These are phyloP conservation scores for Pythium rhizo-oryzae DNA, from an alignment of 352 stramenopile species.

Conservation along the genomic window DNA sequence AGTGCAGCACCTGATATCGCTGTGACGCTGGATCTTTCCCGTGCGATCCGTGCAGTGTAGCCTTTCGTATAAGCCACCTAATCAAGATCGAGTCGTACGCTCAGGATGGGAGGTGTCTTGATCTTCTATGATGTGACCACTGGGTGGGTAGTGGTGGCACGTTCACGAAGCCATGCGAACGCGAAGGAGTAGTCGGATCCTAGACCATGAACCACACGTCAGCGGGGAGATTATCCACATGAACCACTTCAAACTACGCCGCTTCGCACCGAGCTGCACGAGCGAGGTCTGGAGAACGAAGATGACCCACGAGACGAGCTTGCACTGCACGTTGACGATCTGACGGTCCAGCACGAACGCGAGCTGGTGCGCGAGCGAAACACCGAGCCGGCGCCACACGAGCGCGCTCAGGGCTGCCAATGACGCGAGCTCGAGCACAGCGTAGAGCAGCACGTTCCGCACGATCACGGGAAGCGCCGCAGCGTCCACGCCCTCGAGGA, in stretches of 20 bases:
- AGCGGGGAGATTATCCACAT: too few species aligned
- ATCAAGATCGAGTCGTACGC: background rate
- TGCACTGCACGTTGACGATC: constrained; percentile 1
- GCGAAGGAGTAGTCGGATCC: background rate
- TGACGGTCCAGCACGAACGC: constrained; percentile 20
- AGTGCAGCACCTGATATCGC: too few species aligned
- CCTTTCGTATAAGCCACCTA: background rate
- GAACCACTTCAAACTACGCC: background rate
- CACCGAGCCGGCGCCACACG: background rate
- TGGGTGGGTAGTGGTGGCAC: background rate
- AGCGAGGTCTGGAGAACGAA: constrained; percentile 11
- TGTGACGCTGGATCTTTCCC: background rate
- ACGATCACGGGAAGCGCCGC: background rate
- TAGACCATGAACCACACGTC: background rate
- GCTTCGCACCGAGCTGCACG: background rate
- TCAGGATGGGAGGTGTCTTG: background rate
- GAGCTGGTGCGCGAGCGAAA: constrained; percentile 13
- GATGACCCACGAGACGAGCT: constrained; percentile 18
- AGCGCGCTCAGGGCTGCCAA: background rate
- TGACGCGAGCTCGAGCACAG: constrained; percentile 3
- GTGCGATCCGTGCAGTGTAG: too few species aligned
- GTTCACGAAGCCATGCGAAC: background rate
- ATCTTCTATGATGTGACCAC: background rate
- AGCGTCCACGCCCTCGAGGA: background rate
- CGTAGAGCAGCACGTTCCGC: constrained; percentile 6